These are phyloP conservation scores for Aureobasidium sp. DNA, from an alignment of 2,329 filamentous ascomycete genomes.

Conservation along the genomic window DNA sequence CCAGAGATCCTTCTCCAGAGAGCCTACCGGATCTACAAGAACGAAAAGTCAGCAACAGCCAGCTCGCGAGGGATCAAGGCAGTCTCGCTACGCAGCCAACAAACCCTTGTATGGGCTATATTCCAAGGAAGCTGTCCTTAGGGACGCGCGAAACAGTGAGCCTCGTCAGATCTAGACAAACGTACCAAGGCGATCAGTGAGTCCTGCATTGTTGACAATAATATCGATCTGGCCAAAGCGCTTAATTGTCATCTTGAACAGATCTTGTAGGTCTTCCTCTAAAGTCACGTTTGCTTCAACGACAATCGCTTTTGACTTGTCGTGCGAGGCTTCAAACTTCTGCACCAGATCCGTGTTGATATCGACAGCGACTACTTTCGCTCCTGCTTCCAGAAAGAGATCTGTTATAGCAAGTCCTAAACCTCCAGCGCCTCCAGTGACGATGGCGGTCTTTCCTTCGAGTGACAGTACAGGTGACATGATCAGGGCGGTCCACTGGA, in stretches of 20 bases:
- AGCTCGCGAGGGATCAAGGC: background rate
- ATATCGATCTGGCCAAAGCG: conserved; percentile 45
- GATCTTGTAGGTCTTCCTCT: conserved; percentile 26
- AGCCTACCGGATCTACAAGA: conserved; percentile 33
- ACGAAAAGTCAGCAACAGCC: background rate
- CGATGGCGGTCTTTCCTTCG: conserved; percentile 23
- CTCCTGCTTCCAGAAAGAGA: conserved; percentile 23
- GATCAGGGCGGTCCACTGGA: background rate
- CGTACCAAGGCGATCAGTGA: conserved; percentile 46
- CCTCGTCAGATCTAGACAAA: background rate
- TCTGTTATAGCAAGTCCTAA: conserved; percentile 27
- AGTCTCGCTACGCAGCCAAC: background rate
- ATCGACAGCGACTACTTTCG: conserved; percentile 29
- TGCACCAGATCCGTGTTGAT: conserved; percentile 24
- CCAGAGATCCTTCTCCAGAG: conserved; percentile 40
- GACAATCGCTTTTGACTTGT: conserved; percentile 21
- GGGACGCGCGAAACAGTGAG: background rate
- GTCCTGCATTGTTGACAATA: conserved; percentile 39
- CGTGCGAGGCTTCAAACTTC: conserved; percentile 20
- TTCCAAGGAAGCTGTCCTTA: background rate
- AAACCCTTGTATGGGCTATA: background rate
- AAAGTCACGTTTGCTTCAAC: conserved; percentile 32
- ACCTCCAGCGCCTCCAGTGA: conserved; percentile 27
- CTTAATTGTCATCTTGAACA: conserved; percentile 28
- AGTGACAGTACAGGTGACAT: background rate